Percentiles rank a stretch among this genome's conserved stretches.
Conservation (phyloP, 2,329 filamentous ascomycete genomes). For the Penicillium janthinellum region DNA sequence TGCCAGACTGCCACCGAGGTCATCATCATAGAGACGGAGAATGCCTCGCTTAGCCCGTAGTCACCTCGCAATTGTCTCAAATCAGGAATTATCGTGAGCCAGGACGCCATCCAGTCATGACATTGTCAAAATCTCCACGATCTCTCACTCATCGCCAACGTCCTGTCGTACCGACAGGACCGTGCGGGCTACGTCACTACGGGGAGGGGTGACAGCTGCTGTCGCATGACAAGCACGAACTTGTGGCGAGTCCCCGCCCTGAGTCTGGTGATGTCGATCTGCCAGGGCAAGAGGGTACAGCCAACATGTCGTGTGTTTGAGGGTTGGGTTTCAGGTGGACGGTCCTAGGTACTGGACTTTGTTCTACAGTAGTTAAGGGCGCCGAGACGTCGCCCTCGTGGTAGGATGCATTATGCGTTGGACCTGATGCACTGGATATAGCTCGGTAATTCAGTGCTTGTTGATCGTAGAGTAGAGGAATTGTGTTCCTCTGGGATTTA, state of each 20-base stretch:
- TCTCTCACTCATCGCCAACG: background rate
- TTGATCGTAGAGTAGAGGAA: background rate
- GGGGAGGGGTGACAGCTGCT: background rate
- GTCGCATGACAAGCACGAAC: slow-evolving; percentile 6
- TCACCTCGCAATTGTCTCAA: background rate
- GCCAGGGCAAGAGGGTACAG: background rate
- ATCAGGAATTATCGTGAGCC: background rate
- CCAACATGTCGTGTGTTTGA: background rate
- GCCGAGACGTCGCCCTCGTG: background rate
- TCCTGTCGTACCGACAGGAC: background rate
- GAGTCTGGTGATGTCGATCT: slow-evolving; percentile 13
- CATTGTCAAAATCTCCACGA: background rate
- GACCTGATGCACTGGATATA: background rate
- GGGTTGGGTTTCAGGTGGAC: background rate
- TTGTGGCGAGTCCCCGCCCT: slow-evolving; percentile 4
- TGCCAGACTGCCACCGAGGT: background rate
- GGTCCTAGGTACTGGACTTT: background rate
- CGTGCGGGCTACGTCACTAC: slow-evolving; percentile 5
- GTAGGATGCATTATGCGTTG: background rate
- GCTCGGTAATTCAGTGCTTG: background rate
- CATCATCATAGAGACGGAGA: background rate
- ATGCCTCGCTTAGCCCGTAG: background rate
- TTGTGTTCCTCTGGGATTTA: background rate
- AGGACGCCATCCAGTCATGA: background rate
- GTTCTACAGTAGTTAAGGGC: background rate